Evolutionary conservation across 192 early-diverging fungal genomes (phyloP).

Genomic region (Coemansia sp.): DNA sequence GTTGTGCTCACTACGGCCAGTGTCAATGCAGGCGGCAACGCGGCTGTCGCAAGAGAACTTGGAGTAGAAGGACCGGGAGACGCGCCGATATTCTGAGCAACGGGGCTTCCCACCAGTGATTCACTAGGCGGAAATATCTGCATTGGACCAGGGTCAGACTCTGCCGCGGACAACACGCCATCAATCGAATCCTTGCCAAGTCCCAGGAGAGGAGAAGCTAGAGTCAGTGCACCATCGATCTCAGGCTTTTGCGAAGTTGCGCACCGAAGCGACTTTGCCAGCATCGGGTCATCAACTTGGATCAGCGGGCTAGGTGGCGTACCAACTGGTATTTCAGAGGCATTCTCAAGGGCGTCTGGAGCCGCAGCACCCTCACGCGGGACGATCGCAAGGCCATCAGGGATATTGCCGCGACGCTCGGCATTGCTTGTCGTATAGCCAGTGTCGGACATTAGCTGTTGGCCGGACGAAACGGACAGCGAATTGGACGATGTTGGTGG

Average conservation of each 20-base stretch:
- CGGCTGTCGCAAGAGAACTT: background rate
- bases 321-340: background rate
- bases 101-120: background rate
- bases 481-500: background rate
- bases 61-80: conserved; percentile 2
- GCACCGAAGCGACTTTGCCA: conserved; percentile 29
- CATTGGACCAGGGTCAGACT: background rate
- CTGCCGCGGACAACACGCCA: background rate
- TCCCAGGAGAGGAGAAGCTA: background rate
- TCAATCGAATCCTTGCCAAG: background rate
- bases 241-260: conserved; percentile 13
- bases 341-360: background rate
- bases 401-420: background rate
- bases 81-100: background rate
- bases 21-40: background rate
- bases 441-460: background rate
- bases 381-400: conserved; percentile 1
- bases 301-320: conserved; percentile 51
- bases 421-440: background rate
- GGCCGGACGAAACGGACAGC: conserved; percentile 6
- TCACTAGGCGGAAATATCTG: background rate
- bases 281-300: conserved; percentile 25
- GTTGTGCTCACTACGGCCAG: conserved; percentile 8
- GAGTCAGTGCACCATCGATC: background rate
- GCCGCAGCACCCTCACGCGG: background rate